Evolutionary conservation across 1,284 basidiomycete species (phyloP).

Genomic region (Amylostereum areolatum): DNA sequence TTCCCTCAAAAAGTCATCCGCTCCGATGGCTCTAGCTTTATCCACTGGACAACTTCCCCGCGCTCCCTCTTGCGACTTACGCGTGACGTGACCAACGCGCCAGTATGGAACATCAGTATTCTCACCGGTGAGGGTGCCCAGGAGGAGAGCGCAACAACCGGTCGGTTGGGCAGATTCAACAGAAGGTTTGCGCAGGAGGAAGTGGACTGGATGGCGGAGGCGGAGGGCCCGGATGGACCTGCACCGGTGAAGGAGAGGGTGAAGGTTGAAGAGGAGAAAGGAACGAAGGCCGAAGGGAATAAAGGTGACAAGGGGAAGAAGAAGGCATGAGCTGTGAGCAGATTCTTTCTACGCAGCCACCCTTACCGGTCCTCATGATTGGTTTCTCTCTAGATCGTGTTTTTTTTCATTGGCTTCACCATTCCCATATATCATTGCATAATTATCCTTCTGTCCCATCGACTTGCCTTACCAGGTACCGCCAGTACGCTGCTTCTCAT

Average conservation of each 20-base stretch:
- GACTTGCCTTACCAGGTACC: no score
- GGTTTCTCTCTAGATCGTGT: no score
- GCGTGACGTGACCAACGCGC: slow-evolving; percentile 82
- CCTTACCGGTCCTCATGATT: no score
- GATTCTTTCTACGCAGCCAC: no score
- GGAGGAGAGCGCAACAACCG: slow-evolving; percentile 63
- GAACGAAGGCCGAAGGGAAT: no score
- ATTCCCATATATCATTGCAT: no score
- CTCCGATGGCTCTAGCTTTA: slow-evolving; percentile 83
- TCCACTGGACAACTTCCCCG: slow-evolving; percentile 82
- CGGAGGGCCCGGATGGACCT: background rate
- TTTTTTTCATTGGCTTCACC: no score
- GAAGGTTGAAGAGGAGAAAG: background rate
- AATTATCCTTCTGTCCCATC: no score
- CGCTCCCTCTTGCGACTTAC: slow-evolving; percentile 68
- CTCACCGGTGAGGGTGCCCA: slow-evolving; percentile 43
- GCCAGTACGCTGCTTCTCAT: no score
- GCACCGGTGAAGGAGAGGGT: background rate
- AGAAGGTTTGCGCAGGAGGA: slow-evolving; percentile 52
- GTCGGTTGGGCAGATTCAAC: slow-evolving; percentile 76
- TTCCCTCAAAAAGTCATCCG: slow-evolving; percentile 80
- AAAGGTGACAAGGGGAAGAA: no score
- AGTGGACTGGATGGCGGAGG: slow-evolving; percentile 34
- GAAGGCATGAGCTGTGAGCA: no score
- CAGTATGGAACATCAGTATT: slow-evolving; percentile 63